Evolutionary conservation across 805 yeast species (phyloP), one percentile per base, ranked within the genome.

Genomic region (Candida tibetensis): DNA sequence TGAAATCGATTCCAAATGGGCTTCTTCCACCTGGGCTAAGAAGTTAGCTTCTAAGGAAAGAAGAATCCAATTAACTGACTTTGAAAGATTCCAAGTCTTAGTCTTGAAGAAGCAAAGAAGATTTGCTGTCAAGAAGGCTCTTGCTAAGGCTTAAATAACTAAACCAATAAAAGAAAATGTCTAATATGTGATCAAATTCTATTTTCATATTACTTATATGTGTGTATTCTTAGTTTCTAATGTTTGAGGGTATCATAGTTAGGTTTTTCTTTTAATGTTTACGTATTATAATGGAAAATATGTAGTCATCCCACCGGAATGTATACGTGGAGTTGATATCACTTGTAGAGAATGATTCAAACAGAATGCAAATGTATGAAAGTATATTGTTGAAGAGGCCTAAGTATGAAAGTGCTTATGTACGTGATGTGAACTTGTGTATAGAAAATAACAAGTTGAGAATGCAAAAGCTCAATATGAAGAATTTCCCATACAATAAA

Each of bases 11-110:
- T 77, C 80, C 64, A 86, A 91, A 75, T 93, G 98, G 98, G 81
- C 85, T 57, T 76, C 84, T 60, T 76, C 98, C 52, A 70, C 96
- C 40, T 89, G 97, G 97, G 97, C 99, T 66, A 86, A 91, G 85
- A 90, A 89, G 81, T 84, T 93, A 64, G 96, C 95, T 69, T 84
- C 86, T 74, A 88, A 87, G 75, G 82, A 85, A 74, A 87, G 82
- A 74, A 87, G 99, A 82, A 74, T 95, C 63, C 77, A 82, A 67
- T 85, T 95, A 72, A 69, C 91, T 59, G 99, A 93, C 76, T 93
- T 93, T 64, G 96, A 93, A 81, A 90, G 99, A 83, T 93, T 93
- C 96, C 96, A 91, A 82, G 99, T 91, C 60, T 69, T 85, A 72
- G 95, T 89, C 61, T 82, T 89, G 72, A 93, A 85, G 85, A 93